Conservation (phyloP, 2,329 filamentous ascomycete genomes). For the Cadophora gregata region DNA sequence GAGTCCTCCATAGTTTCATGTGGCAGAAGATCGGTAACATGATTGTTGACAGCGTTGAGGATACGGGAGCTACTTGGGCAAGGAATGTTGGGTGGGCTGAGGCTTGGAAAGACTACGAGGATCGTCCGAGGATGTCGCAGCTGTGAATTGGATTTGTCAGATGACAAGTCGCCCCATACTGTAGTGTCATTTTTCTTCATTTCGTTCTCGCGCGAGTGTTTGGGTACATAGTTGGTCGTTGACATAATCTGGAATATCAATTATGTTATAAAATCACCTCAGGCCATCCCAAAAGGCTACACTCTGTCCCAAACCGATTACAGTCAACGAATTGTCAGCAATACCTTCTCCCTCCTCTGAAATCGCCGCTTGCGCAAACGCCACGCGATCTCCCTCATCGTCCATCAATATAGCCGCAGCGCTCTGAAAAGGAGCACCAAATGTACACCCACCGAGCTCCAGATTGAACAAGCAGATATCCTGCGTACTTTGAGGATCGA, state of each 20-base stretch:
- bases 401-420: constrained; percentile 45
- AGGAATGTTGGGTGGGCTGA: constrained; percentile 66
- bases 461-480: constrained; percentile 42
- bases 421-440: constrained; percentile 45
- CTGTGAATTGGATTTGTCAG: constrained; percentile 23
- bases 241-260: not conserved
- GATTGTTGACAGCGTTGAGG: constrained; percentile 66
- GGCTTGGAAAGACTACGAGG: constrained; percentile 54
- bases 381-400: constrained; percentile 43
- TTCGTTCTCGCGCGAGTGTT: not conserved
- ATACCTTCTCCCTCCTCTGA: constrained; percentile 34
- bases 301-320: constrained; percentile 21
- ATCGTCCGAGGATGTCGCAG: constrained; percentile 32
- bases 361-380: constrained; percentile 46
- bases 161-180: too few relatives aligned
- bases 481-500: constrained; percentile 25
- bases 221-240: not conserved
- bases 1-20: constrained; percentile 58
- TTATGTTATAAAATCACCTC: not conserved
- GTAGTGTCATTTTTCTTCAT: not conserved
- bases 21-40: constrained; percentile 68
- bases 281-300: not conserved
- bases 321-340: constrained; percentile 16
- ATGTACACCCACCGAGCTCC: constrained; percentile 39
- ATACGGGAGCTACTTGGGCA: constrained; percentile 61